Evolutionary conservation across 2,329 filamentous ascomycete species (phyloP).

Genomic region (Fusarium oxysporum): DNA sequence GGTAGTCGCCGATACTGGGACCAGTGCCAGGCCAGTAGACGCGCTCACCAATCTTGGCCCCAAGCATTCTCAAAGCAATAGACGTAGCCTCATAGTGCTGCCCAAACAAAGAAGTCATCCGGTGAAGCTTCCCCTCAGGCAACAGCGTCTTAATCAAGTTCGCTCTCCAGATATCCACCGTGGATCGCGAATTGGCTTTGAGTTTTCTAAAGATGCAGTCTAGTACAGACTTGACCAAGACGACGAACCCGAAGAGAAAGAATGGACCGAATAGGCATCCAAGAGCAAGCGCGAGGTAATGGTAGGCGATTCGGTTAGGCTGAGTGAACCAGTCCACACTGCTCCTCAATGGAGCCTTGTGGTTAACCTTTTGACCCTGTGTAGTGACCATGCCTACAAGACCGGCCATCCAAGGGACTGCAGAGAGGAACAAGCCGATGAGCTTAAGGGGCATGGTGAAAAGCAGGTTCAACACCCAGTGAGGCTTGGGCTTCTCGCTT

Average conservation of each 20-base stretch:
- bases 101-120: neutral
- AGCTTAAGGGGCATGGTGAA: neutral
- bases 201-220: constrained; percentile 1
- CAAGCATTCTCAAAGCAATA: neutral
- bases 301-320: neutral
- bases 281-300: neutral
- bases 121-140: neutral
- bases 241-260: constrained; percentile 6
- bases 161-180: neutral
- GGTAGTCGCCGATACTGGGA: neutral
- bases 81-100: constrained; percentile 14
- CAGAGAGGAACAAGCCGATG: neutral
- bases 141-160: neutral
- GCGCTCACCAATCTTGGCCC: neutral
- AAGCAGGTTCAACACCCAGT: neutral
- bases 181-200: neutral
- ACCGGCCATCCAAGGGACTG: constrained; percentile 8
- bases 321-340: constrained; percentile 11
- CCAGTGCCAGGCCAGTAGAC: constrained; percentile 18
- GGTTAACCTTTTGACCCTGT: rapidly evolving
- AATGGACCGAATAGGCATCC: neutral
- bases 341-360: neutral
- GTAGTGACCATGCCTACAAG: constrained; percentile 8
- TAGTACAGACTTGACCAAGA: neutral
- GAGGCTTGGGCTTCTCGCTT: neutral